Conservation (phyloP, 1,284 basidiomycete genomes). For the Heterobasidion annosum region DNA sequence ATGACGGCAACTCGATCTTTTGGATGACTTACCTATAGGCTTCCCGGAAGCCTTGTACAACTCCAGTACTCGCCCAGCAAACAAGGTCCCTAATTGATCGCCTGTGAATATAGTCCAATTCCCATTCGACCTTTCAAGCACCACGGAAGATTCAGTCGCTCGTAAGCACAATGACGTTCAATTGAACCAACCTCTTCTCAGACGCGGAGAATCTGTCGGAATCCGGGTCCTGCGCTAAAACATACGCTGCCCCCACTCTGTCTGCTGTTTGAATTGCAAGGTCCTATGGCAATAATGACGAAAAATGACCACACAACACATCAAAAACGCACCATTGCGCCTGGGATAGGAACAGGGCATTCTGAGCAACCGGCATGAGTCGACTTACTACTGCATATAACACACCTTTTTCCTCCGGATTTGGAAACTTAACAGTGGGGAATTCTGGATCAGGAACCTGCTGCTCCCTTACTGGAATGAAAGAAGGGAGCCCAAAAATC, state of each 20-base stretch:
- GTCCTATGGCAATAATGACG: constrained; percentile 33
- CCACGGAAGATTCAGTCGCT: too few species aligned
- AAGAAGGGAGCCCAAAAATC: constrained; percentile 47
- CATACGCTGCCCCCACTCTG: constrained; percentile 39
- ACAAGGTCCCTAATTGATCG: constrained; percentile 74
- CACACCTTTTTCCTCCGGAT: constrained; percentile 79
- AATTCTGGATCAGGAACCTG: constrained; percentile 73
- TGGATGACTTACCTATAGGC: constrained; percentile 33
- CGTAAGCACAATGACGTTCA: too few species aligned
- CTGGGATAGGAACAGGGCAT: constrained; percentile 4
- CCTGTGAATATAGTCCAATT: constrained; percentile 71
- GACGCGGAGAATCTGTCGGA: constrained; percentile 80
- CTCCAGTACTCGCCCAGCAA: constrained; percentile 55
- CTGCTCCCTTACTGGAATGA: constrained; percentile 55
- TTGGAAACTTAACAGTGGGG: constrained; percentile 75
- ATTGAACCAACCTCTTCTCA: constrained; percentile 41
- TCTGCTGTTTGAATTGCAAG: constrained; percentile 58
- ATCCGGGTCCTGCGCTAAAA: constrained; percentile 83
- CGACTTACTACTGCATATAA: background rate
- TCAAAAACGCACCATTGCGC: constrained; percentile 36
- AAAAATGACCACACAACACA: too few species aligned
- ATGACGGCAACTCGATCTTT: background rate
- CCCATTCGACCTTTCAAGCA: constrained; percentile 33
- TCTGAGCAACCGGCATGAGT: background rate
- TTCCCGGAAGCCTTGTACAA: constrained; percentile 51